Evolutionary conservation across 441 rosid species (phyloP).

Genomic region (Heliophila coronopifolia): DNA sequence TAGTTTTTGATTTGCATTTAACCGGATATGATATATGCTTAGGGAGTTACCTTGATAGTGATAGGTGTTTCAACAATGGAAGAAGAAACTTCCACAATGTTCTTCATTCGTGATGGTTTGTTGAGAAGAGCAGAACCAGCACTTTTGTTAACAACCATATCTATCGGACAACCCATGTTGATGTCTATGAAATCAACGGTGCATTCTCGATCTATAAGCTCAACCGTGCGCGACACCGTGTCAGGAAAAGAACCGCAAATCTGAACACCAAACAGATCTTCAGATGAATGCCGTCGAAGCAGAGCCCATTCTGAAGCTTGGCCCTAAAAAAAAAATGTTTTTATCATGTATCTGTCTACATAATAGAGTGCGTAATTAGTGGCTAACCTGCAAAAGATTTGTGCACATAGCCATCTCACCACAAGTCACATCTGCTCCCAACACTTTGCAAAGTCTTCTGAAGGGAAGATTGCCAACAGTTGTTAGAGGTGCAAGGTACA

Average conservation of each 20-base stretch:
- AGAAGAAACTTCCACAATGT: constrained; percentile 58
- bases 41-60: constrained; percentile 64
- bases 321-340: constrained; percentile 38
- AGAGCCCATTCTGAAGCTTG: constrained; percentile 97
- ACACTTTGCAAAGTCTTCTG: constrained; percentile 78
- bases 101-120: constrained; percentile 76
- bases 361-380: background rate
- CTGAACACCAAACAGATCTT: constrained; percentile 84
- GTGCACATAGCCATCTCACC: constrained; percentile 99
- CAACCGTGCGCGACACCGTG: constrained; percentile 63
- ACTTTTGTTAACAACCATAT: constrained; percentile 78
- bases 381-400: constrained; percentile 74
- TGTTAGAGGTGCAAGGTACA: constrained; percentile 88
- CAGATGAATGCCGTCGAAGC: constrained; percentile 78
- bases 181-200: constrained; percentile 82
- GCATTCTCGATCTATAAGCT: constrained; percentile 77
- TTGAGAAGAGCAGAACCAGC: constrained; percentile 88
- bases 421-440: constrained; percentile 88
- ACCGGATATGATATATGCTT: background rate
- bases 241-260: constrained; percentile 83
- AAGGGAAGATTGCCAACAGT: constrained; percentile 95
- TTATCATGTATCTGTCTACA: constrained; percentile 8
- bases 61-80: constrained; percentile 65
- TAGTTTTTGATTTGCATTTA: background rate
- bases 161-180: constrained; percentile 96